These are phyloP conservation scores for Spinacia oleracea DNA, from an alignment of 179 eudicot species.

Conservation along the genomic window DNA sequence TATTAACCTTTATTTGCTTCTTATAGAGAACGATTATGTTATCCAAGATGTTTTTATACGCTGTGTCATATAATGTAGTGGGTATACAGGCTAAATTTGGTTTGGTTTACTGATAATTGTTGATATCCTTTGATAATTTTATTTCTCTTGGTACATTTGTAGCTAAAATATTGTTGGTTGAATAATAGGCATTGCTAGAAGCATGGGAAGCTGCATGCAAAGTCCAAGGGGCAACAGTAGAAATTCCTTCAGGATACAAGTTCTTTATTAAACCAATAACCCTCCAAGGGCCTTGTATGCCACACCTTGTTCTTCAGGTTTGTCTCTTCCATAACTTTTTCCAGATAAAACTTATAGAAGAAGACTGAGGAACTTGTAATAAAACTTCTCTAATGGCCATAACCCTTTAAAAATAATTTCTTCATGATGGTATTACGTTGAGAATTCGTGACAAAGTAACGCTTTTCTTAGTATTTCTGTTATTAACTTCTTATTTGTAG, in stretches of 20 bases:
- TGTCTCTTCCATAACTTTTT: not conserved
- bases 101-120: not conserved
- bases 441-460: not conserved
- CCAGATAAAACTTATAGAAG: not conserved
- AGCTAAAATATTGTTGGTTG: not conserved
- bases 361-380: not conserved
- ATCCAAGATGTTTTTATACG: not conserved
- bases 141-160: not conserved
- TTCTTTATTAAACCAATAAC: slow-evolving; percentile 63
- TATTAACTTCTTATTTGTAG: not conserved
- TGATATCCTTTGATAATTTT: not conserved
- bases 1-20: not conserved
- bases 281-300: slow-evolving; percentile 80
- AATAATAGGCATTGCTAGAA: slow-evolving; percentile 55
- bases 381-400: not conserved
- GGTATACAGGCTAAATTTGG: not conserved
- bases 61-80: no score
- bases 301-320: slow-evolving; percentile 67
- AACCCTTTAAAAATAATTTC: not conserved
- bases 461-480: not conserved
- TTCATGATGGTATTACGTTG: not conserved
- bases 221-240: slow-evolving; percentile 45
- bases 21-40: no score
- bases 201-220: slow-evolving; percentile 82
- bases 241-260: slow-evolving; percentile 53